Percentiles rank a stretch among this genome's conserved stretches.
Conservation (phyloP, 805 yeast species). For the Dipodascopsis uninucleata region DNA sequence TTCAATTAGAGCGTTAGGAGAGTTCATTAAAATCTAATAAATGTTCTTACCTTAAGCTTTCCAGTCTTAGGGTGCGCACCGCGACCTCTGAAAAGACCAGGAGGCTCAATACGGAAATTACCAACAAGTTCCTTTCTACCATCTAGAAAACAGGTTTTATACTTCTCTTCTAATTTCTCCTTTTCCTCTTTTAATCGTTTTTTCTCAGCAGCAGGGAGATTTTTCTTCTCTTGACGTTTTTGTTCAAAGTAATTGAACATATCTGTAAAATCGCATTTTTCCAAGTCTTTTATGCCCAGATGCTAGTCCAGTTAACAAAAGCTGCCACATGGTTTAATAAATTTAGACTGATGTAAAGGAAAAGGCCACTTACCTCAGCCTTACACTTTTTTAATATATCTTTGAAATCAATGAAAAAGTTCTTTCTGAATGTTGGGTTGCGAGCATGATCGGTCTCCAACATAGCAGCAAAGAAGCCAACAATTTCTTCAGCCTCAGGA, state of each 20-base stretch:
- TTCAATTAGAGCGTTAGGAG: neutral
- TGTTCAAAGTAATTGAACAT: conserved; percentile 70
- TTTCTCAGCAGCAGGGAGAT: conserved; percentile 67
- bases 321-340: too few relatives aligned
- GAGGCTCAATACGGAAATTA: conserved; percentile 92
- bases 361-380: conserved; percentile 49
- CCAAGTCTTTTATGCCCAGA: conserved; percentile 53
- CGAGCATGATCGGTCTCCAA: conserved; percentile 82
- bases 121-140: conserved; percentile 92
- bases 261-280: conserved; percentile 70
- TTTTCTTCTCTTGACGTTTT: conserved; percentile 67
- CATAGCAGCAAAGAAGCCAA: conserved; percentile 90
- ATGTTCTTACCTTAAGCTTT: conserved; percentile 51
- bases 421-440: conserved; percentile 79
- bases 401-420: conserved; percentile 77
- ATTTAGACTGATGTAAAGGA: too few relatives aligned
- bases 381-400: conserved; percentile 66
- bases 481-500: conserved; percentile 87
- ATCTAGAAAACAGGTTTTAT: conserved; percentile 71
- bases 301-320: conserved; percentile 3
- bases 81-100: conserved; percentile 92
- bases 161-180: conserved; percentile 75
- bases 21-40: neutral
- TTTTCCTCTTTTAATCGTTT: conserved; percentile 66
- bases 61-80: conserved; percentile 98